These are phyloP conservation scores for Straminergon stramineum DNA, from an alignment of 225 moss, liverwort and hornwort species.

Conservation along the genomic window DNA sequence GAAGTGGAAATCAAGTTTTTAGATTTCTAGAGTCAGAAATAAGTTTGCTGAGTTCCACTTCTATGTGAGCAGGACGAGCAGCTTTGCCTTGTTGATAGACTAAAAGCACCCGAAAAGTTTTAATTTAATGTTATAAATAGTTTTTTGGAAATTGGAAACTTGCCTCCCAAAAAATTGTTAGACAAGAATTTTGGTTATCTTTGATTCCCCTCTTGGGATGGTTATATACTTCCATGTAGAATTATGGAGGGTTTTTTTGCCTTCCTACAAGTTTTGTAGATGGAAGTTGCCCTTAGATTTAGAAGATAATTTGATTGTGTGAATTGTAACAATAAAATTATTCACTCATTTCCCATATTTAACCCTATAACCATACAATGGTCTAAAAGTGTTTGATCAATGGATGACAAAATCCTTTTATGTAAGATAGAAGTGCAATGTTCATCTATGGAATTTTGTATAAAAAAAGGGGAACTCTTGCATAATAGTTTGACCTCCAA, in stretches of 20 bases:
- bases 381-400: too few relatives aligned
- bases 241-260: too few relatives aligned
- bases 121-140: not conserved
- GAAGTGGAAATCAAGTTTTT: not conserved
- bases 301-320: too few relatives aligned
- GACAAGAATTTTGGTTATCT: not conserved
- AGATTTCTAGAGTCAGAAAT: not conserved
- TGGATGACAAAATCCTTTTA: too few relatives aligned
- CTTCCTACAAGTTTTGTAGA: not conserved
- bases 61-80: not conserved
- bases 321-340: too few relatives aligned
- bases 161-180: rapidly evolving
- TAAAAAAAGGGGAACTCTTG: too few relatives aligned
- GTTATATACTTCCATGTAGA: too few relatives aligned
- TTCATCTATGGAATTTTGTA: too few relatives aligned
- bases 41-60: not conserved
- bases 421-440: too few relatives aligned
- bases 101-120: not conserved
- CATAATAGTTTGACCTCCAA: too few relatives aligned
- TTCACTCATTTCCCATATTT: not conserved
- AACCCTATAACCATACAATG: not conserved
- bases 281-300: not conserved
- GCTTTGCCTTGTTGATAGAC: not conserved
- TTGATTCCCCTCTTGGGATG: too few relatives aligned
- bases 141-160: not conserved